phyloP scores from a whole-genome alignment of 1,284 basidiomycete genomes.

The Pyrrhoderma noxium region DNA sequence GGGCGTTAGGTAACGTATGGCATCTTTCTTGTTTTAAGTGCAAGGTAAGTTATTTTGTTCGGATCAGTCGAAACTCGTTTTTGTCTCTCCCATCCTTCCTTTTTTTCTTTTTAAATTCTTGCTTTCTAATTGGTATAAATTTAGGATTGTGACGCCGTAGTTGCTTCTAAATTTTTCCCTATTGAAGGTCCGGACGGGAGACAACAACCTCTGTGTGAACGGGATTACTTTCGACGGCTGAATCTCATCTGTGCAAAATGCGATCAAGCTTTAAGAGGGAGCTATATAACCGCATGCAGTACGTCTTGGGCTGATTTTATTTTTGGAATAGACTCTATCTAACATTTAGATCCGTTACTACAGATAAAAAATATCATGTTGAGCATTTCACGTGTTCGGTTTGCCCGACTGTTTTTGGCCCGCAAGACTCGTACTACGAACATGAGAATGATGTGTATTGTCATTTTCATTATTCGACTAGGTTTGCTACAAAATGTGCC shows the following conservation, averaged over 20 bases:
- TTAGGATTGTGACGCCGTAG: conserved; percentile 95
- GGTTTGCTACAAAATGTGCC: conserved; percentile 97
- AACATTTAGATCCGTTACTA: background rate
- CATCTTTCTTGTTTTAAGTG: conserved; percentile 98
- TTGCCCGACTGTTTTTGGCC: conserved; percentile 93
- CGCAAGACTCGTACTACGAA: conserved; percentile 98
- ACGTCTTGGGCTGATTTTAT: conserved; percentile 37
- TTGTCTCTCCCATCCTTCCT: too few species aligned
- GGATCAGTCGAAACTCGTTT: conserved; percentile 9
- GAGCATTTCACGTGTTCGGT: conserved; percentile 99
- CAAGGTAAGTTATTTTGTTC: conserved; percentile 51
- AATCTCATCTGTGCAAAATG: conserved; percentile 97
- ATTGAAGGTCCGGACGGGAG: conserved; percentile 82
- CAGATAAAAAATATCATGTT: conserved; percentile 98
- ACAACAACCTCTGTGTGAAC: conserved; percentile 92
- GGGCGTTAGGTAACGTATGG: conserved; percentile 90
- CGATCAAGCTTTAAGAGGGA: conserved; percentile 87
- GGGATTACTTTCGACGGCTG: conserved; percentile 94
- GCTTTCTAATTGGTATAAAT: too few species aligned
- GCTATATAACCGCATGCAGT: conserved; percentile 99
- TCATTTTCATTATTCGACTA: conserved; percentile 97
- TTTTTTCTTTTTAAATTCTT: too few species aligned
- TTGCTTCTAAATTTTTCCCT: conserved; percentile 98
- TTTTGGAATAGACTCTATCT: conserved; percentile 5
- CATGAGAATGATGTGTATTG: conserved; percentile 95